A percentile compares a stretch with the other conserved stretches of the same genome.
phyloP scores from a whole-genome alignment of 495 filamentous ascomycete genomes.

The Lichina pygmaea region DNA sequence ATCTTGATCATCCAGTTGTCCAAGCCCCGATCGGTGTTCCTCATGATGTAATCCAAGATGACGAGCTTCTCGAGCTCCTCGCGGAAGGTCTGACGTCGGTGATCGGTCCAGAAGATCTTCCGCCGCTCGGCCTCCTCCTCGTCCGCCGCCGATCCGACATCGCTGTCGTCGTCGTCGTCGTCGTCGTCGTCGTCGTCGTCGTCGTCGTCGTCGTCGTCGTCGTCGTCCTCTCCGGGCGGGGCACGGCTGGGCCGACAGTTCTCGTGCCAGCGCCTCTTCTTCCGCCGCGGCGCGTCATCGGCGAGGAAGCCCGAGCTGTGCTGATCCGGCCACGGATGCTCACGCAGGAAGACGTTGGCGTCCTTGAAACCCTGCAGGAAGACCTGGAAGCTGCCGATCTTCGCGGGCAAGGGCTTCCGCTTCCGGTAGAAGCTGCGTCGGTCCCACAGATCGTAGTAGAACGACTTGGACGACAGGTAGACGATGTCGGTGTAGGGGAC shows the following conservation, averaged over 20 bases:
- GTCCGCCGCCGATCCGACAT: conserved; percentile 8
- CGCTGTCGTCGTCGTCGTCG: conserved; percentile 21
- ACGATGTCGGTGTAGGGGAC: conserved; percentile 95
- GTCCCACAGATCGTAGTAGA: conserved; percentile 96
- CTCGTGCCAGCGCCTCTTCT: conserved; percentile 58
- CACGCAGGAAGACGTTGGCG: conserved; percentile 78
- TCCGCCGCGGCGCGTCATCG: conserved; percentile 40
- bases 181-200: conserved; percentile 47
- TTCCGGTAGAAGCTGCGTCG: conserved; percentile 67
- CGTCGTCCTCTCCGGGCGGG: conserved; percentile 40
- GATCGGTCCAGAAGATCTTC: conserved; percentile 64
- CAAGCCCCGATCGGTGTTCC: conserved; percentile 86
- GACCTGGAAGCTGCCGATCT: conserved; percentile 88
- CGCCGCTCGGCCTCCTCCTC: conserved; percentile 20
- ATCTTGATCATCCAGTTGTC: conserved; percentile 99
- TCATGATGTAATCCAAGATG: conserved; percentile 97
- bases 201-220: conserved; percentile 27
- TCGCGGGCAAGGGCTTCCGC: conserved; percentile 66
- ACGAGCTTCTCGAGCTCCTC: conserved; percentile 95
- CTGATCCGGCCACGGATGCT: conserved; percentile 97
- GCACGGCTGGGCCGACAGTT: conserved; percentile 50
- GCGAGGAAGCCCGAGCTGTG: conserved; percentile 48
- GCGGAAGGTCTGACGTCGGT: conserved; percentile 69
- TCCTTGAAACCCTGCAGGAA: conserved; percentile 94
- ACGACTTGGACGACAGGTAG: conserved; percentile 80